phyloP scores from a whole-genome alignment of 257 asterid genomes.

The Dorcoceras hygrometricum region DNA sequence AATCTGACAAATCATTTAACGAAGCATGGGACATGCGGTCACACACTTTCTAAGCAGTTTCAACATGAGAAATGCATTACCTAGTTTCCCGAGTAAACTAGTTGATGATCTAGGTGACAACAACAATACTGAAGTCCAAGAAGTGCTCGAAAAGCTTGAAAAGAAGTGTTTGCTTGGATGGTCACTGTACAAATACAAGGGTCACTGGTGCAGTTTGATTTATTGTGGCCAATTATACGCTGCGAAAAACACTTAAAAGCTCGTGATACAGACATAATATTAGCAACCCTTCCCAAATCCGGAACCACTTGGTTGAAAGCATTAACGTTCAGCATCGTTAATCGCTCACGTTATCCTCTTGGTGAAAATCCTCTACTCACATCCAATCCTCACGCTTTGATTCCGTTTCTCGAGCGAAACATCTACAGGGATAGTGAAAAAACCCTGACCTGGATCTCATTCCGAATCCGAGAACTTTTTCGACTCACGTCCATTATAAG shows the following conservation, averaged over 20 bases:
- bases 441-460: not conserved
- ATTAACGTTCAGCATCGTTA: conserved; percentile 21
- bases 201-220: conserved; percentile 13
- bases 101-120: no score
- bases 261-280: conserved; percentile 11
- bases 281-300: conserved; percentile 30
- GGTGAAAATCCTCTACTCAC: conserved; percentile 20
- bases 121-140: no score
- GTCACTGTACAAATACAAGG: conserved; percentile 13
- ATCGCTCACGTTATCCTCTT: conserved; percentile 6
- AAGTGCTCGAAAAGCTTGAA: no score
- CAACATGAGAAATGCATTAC: no score
- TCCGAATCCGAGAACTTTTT: not conserved
- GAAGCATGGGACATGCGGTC: no score
- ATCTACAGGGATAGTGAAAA: not conserved
- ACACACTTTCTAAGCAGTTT: no score
- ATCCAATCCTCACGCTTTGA: conserved; percentile 17
- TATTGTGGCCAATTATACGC: not conserved
- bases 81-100: no score
- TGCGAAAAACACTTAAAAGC: conserved; percentile 11
- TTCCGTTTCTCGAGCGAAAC: not conserved
- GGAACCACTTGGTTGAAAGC: conserved; percentile 31
- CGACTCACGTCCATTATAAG: conserved; percentile 19
- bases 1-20: no score
- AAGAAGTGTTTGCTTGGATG: conserved; percentile 9